Conservation (phyloP, 805 yeast genomes). For the Jamesozyma rosinii region DNA sequence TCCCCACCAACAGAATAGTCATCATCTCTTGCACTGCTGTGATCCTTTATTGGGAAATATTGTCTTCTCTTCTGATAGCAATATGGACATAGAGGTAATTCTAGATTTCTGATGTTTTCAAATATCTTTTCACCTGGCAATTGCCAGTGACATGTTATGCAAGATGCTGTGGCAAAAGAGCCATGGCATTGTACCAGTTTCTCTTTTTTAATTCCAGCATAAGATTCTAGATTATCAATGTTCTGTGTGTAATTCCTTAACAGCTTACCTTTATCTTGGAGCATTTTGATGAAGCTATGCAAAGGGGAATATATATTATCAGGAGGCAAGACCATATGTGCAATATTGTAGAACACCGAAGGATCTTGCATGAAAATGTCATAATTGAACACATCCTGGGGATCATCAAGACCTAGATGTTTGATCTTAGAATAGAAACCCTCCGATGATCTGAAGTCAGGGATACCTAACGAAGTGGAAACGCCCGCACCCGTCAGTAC, state of each 20-base stretch:
- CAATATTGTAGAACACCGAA: slow-evolving; percentile 72
- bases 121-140: slow-evolving; percentile 60
- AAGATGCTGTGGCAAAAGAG: slow-evolving; percentile 79
- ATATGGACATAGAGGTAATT: slow-evolving; percentile 63
- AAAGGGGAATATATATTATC: slow-evolving; percentile 58
- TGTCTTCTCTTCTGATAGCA: slow-evolving; percentile 42
- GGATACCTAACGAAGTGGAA: slow-evolving; percentile 81
- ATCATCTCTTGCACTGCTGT: slow-evolving; percentile 2
- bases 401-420: slow-evolving; percentile 66
- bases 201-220: slow-evolving; percentile 61
- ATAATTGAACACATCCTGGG: slow-evolving; percentile 82
- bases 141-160: slow-evolving; percentile 62
- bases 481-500: slow-evolving; percentile 92
- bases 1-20: slow-evolving; percentile 7
- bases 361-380: slow-evolving; percentile 69
- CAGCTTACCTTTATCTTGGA: slow-evolving; percentile 69
- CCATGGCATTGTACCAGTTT: slow-evolving; percentile 86
- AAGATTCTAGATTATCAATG: slow-evolving; percentile 77
- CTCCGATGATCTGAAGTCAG: slow-evolving; percentile 82
- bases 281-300: slow-evolving; percentile 65
- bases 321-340: slow-evolving; percentile 76
- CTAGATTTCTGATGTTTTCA: slow-evolving; percentile 46
- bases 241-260: slow-evolving; percentile 84
- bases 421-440: slow-evolving; percentile 70
- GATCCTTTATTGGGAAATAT: slow-evolving; percentile 17